Percentiles rank a stretch among this genome's conserved stretches.
Conservation (phyloP, 768 basidiomycete species). For the Coprinellus micaceus region DNA sequence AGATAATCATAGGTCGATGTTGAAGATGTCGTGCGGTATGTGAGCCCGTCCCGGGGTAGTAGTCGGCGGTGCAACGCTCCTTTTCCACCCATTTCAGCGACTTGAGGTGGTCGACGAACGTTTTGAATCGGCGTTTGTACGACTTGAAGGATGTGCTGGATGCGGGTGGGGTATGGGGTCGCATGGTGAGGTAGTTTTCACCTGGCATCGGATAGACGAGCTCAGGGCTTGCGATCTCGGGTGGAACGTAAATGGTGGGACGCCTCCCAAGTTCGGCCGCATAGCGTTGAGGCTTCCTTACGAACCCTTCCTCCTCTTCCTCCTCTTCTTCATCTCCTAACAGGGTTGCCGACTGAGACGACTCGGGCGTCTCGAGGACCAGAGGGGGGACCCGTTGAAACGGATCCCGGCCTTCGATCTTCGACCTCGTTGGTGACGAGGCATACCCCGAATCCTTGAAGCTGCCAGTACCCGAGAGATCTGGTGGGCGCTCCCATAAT, state of each 20-base stretch:
- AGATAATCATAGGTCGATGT: slow-evolving; percentile 7
- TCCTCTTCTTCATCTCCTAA: not conserved
- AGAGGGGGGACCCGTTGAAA: not conserved
- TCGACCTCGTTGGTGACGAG: not conserved
- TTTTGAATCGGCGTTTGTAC: slow-evolving; percentile 6
- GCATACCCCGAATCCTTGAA: not conserved
- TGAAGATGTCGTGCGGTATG: slow-evolving; percentile 4
- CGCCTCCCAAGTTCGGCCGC: not conserved
- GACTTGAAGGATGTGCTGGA: slow-evolving; percentile 1
- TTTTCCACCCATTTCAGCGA: slow-evolving; percentile 3
- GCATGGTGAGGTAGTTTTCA: slow-evolving; percentile 3
- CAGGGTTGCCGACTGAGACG: not conserved
- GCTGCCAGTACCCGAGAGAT: not conserved
- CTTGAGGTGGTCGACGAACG: not conserved
- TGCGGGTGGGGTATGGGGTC: slow-evolving; percentile 2
- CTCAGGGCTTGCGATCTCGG: not conserved
- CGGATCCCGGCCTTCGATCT: not conserved
- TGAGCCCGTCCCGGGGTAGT: slow-evolving; percentile 5
- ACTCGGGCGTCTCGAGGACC: not conserved
- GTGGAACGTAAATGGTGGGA: not conserved
- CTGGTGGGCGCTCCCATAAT: not conserved
- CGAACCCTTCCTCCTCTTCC: not conserved
- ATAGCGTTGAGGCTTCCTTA: not conserved
- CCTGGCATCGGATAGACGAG: not conserved
- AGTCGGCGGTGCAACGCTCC: slow-evolving; percentile 7